Base-by-base conservation (phyloP, 768 basidiomycete species). In the Suillus subluteus region DNA sequence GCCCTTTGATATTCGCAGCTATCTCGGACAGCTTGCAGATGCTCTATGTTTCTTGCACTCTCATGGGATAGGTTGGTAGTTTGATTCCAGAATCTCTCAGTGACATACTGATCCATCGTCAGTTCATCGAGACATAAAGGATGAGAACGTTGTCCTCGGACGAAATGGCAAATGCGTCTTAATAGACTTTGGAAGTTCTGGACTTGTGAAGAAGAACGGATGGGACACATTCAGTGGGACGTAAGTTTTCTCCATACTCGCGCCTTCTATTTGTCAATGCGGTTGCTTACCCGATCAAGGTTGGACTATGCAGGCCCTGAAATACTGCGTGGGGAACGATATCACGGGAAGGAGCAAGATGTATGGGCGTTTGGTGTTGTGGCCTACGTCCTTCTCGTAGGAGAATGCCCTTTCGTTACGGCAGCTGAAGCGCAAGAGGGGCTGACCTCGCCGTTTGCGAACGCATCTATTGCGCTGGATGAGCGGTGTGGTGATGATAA, bases 291-390 rank as follows among this genome's bases (percentile, higher is more conserved):
- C 50, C 54, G 61, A 66, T 62, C 62, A 68, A 95, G 94, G 21
- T 81, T 95, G 71, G 95, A 97, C 77, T 99, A 98, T 75, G 97
- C 97, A 18, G 94, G 93, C 11, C 98, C 97, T 46, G 97, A 99
- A 78, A 99, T 99, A 65, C 80, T 99, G 38, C 89, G 95, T 21
- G 97, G 97, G 4, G 95, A 98, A 75, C 87, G 93, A 61, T 99
- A 99, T 76, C 86, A 92, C 69, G 98, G 97, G 43, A 96, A 96
- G 74, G 95, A 97, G 75, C 96, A 98, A 78, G 97, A 99, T 71
- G 92, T 98, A 3, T 99, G 97, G 96, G 97, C 97, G 0, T 93
- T 97, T 67, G 97, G 97, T 16, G 96, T 99, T 30, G 95, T 99
- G 26, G 95, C 91, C 15, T 99, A 96, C 76, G 97, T 99, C 65